Evolutionary conservation across 352 stramenopile genomes (phyloP).

Genomic region (Peronospora farinosa): DNA sequence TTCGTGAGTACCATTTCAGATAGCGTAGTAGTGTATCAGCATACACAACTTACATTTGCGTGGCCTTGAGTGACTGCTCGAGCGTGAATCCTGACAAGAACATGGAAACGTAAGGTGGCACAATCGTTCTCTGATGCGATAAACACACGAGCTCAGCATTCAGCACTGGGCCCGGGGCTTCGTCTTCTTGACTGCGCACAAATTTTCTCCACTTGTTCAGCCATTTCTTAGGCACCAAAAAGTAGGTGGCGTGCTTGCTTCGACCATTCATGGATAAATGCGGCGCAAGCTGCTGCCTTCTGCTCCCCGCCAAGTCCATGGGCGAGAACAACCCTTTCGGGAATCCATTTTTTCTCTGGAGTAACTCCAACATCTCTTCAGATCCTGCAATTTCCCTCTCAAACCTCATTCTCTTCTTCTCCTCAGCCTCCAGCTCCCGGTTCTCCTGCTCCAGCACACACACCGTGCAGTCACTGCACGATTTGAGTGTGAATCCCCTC

Average conservation of each 20-base stretch:
- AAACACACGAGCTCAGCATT: constrained; percentile 78
- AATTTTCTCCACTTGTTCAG: constrained; percentile 74
- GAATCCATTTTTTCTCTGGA: constrained; percentile 73
- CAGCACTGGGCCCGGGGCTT: constrained; percentile 59
- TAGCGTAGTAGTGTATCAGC: background rate
- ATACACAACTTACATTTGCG: constrained; percentile 48
- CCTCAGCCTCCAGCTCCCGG: constrained; percentile 45
- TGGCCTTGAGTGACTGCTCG: constrained; percentile 66
- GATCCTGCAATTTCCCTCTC: constrained; percentile 60
- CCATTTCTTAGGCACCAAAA: constrained; percentile 84
- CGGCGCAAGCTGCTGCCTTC: constrained; percentile 30
- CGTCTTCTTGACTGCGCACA: constrained; percentile 53
- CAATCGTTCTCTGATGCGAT: constrained; percentile 69
- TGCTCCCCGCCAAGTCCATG: constrained; percentile 5
- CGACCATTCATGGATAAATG: constrained; percentile 49
- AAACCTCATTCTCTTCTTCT: constrained; percentile 52
- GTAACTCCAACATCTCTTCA: constrained; percentile 54
- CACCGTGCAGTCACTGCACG: constrained; percentile 46
- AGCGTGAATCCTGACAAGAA: constrained; percentile 80
- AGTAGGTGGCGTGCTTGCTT: constrained; percentile 56
- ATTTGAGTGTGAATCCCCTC: constrained; percentile 43
- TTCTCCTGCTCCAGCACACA: constrained; percentile 56
- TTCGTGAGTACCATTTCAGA: constrained; percentile 1
- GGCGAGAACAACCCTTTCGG: constrained; percentile 78
- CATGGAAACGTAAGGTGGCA: constrained; percentile 81